These are phyloP conservation scores for Bassia scoparia DNA, from an alignment of 148 eudicot genomes.

Conservation along the genomic window DNA sequence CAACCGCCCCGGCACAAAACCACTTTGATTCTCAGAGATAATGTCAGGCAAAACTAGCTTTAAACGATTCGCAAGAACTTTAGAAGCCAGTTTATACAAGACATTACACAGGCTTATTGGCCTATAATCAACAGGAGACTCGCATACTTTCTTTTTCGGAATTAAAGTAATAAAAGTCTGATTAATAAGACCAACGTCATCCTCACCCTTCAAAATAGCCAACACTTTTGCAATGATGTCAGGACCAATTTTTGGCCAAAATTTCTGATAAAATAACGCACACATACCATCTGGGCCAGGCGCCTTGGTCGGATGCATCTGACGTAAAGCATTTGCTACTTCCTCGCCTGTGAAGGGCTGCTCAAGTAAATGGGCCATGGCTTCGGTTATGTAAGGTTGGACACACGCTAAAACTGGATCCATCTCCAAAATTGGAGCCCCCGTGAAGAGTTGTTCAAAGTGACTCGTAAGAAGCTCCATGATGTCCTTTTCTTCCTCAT, in stretches of 20 bases:
- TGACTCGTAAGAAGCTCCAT: no score
- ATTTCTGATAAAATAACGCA: background rate
- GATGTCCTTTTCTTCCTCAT: background rate
- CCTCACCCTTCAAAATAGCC: no score
- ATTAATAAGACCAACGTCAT: no score
- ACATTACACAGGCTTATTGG: background rate
- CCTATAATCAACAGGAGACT: background rate
- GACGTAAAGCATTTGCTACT: background rate
- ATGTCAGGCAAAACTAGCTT: background rate
- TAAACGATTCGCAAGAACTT: background rate
- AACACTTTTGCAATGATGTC: no score
- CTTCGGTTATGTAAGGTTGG: no score
- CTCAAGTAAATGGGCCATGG: no score
- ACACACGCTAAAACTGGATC: no score
- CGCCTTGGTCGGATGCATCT: background rate
- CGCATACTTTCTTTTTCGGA: background rate
- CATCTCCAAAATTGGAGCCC: no score
- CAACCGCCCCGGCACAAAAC: no score
- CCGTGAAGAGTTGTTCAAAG: no score
- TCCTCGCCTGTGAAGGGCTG: no score
- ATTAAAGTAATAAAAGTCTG: no score
- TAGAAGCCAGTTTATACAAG: background rate
- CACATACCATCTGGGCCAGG: background rate
- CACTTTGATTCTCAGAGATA: background rate
- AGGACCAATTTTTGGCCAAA: background rate